phyloP scores from a whole-genome alignment of 179 eudicot species.

The Spergularia azorica region DNA sequence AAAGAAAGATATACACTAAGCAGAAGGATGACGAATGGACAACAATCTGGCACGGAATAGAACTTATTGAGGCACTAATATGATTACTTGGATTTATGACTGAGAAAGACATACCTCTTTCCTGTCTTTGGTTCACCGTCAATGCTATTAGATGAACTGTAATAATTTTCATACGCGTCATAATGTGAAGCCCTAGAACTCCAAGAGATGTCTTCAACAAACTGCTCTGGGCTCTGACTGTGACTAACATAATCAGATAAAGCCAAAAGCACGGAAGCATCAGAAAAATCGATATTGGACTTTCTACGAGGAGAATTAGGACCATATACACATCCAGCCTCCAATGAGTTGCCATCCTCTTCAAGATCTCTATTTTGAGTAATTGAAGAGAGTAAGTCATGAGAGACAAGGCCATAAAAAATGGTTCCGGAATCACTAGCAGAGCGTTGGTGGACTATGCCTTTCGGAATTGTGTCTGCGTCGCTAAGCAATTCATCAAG shows the following conservation, averaged over 20 bases:
- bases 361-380: conserved; percentile 29
- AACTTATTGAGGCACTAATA: not conserved
- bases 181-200: conserved; percentile 29
- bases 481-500: conserved; percentile 51
- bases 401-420: conserved; percentile 35
- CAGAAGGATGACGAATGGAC: not conserved
- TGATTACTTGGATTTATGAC: not conserved
- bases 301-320: conserved; percentile 67
- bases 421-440: conserved; percentile 49
- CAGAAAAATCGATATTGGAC: conserved; percentile 37
- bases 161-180: conserved; percentile 28
- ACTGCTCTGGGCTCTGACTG: conserved; percentile 31
- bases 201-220: conserved; percentile 29
- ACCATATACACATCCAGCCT: conserved; percentile 50
- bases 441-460: conserved; percentile 35
- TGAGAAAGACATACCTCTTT: conserved; percentile 37
- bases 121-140: conserved; percentile 34
- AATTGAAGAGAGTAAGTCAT: conserved; percentile 21
- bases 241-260: conserved; percentile 46
- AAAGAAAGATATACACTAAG: too few species aligned
- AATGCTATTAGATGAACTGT: conserved; percentile 35
- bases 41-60: not conserved
- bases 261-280: conserved; percentile 42
- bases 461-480: conserved; percentile 33
- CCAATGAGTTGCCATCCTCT: conserved; percentile 38